These are phyloP conservation scores for Trichoderma sp. DNA, from an alignment of 2,329 filamentous ascomycete genomes.

Conservation along the genomic window DNA sequence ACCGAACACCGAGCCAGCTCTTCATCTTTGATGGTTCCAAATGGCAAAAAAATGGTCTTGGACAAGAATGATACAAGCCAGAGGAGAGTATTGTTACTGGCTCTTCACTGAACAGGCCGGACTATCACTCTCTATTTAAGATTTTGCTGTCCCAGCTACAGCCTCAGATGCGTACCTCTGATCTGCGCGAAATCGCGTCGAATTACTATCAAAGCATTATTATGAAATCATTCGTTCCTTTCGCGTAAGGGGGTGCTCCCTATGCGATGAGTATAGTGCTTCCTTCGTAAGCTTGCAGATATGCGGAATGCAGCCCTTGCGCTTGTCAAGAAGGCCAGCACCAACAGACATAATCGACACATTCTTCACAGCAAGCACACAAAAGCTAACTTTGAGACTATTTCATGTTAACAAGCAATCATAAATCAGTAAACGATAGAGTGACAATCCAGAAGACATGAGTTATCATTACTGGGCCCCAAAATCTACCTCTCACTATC, in stretches of 20 bases:
- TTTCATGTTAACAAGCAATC: neutral
- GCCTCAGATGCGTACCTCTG: too few relatives aligned
- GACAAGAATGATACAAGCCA: too few relatives aligned
- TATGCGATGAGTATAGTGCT: neutral
- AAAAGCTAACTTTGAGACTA: neutral
- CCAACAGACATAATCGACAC: neutral
- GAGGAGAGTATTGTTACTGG: too few relatives aligned
- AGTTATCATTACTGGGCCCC: neutral
- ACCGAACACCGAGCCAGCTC: too few relatives aligned
- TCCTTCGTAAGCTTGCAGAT: neutral
- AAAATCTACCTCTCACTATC: neutral
- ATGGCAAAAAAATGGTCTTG: too few relatives aligned
- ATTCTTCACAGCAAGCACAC: neutral
- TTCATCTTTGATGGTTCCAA: too few relatives aligned
- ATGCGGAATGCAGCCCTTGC: neutral
- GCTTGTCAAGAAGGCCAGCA: neutral
- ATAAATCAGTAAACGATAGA: neutral
- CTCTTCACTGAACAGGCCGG: too few relatives aligned
- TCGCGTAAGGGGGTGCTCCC: neutral
- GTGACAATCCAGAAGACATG: neutral
- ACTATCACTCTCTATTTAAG: too few relatives aligned
- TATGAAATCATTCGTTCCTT: neutral
- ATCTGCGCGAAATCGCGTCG: too few relatives aligned
- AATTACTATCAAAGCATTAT: too few relatives aligned
- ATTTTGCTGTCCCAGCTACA: too few relatives aligned